Conservation (phyloP, 2,329 filamentous ascomycete genomes). For the Paracorniculantispora psalliotae region DNA sequence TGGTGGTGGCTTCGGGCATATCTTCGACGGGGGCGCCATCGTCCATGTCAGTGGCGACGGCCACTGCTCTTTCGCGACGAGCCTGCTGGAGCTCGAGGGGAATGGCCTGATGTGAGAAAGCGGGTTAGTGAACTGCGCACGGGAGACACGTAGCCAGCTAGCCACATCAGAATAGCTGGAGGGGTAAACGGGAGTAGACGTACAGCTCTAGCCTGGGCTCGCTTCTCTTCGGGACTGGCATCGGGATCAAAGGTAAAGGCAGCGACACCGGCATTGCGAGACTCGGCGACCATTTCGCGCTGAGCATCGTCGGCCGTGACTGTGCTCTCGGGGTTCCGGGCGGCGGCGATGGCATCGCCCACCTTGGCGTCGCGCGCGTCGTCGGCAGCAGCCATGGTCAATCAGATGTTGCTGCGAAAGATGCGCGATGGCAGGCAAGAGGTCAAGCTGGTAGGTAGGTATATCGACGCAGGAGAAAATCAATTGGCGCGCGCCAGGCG, state of each 20-base stretch:
- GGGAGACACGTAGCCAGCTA: neutral
- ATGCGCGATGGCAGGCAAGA: neutral
- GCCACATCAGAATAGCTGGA: neutral
- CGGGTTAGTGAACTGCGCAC: neutral
- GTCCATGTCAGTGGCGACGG: slow-evolving; percentile 74
- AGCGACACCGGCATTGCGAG: slow-evolving; percentile 69
- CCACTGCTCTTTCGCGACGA: slow-evolving; percentile 52
- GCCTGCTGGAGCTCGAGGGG: slow-evolving; percentile 32
- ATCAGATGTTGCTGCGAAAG: neutral
- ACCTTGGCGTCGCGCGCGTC: slow-evolving; percentile 11
- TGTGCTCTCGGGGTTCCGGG: slow-evolving; percentile 62
- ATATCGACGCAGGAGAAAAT: neutral
- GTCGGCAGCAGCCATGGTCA: slow-evolving; percentile 10
- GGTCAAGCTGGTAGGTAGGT: neutral
- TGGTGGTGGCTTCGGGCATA: slow-evolving; percentile 69
- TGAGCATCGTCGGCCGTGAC: slow-evolving; percentile 69
- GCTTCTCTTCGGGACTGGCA: slow-evolving; percentile 79
- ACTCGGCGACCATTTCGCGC: slow-evolving; percentile 69
- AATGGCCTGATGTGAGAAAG: slow-evolving; percentile 26
- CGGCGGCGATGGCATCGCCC: slow-evolving; percentile 24
- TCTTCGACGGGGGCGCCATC: slow-evolving; percentile 69
- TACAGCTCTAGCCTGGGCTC: slow-evolving; percentile 71
- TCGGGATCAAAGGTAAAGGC: slow-evolving; percentile 86
- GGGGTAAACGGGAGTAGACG: slow-evolving; percentile 28
- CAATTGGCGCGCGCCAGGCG: slow-evolving; percentile 13